Evolutionary conservation across 2,329 filamentous ascomycete genomes (phyloP).

Genomic region (Botryotinia narcissicola): DNA sequence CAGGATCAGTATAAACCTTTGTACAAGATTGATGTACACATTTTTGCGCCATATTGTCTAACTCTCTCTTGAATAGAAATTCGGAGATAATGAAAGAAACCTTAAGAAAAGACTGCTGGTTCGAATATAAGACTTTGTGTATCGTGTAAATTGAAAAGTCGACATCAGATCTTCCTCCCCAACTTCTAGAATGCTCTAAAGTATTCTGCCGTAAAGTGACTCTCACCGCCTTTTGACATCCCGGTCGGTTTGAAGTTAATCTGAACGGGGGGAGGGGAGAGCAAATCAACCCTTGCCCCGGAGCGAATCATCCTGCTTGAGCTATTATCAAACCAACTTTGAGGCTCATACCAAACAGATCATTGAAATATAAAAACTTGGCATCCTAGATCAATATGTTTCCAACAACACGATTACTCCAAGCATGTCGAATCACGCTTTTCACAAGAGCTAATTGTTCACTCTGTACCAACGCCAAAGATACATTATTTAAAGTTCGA

Average conservation of each 20-base stretch:
- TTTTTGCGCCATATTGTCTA: constrained; percentile 56
- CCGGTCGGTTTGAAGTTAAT: not conserved
- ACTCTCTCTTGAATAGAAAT: not conserved
- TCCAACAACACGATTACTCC: constrained; percentile 48
- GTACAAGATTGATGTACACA: constrained; percentile 97
- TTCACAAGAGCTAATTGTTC: constrained; percentile 72
- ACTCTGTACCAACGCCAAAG: constrained; percentile 66
- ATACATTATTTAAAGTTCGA: constrained; percentile 66
- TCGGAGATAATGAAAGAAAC: not conserved
- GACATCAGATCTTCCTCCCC: not conserved
- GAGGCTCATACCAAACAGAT: not conserved
- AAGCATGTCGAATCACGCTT: constrained; percentile 65
- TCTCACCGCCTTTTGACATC: not conserved
- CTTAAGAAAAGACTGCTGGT: not conserved
- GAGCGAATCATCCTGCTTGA: not conserved
- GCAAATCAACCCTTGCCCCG: not conserved
- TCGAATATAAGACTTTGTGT: not conserved
- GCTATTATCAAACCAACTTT: not conserved
- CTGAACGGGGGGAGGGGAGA: not conserved
- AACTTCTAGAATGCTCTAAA: constrained; percentile 19
- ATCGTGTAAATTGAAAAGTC: not conserved
- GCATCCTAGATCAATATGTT: constrained; percentile 45
- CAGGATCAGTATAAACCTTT: constrained; percentile 77
- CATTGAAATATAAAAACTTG: not conserved
- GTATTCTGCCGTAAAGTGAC: constrained; percentile 4